Percentiles rank a stretch among this genome's conserved stretches.
Conservation (phyloP, 2,329 filamentous ascomycete genomes). For the Scedosporium apiospermum region DNA sequence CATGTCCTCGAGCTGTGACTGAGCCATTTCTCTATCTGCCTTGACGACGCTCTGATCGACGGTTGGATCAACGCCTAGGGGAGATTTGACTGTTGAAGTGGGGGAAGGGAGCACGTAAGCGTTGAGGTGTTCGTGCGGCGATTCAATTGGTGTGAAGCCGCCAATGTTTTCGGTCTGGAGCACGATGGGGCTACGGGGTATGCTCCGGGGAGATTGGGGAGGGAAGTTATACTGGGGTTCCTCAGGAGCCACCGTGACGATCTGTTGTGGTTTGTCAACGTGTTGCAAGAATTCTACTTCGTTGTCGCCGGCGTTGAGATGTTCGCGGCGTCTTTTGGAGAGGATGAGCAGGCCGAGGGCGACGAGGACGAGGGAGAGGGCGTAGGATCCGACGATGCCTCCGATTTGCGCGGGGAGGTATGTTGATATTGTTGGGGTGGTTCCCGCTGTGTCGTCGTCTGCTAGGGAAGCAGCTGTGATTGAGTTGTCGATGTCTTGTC, state of each 20-base stretch:
- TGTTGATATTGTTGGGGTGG: slow-evolving; percentile 31
- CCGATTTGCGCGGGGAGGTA: slow-evolving; percentile 75
- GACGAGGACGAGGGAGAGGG: slow-evolving; percentile 65
- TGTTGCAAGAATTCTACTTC: slow-evolving; percentile 32
- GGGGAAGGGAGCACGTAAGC: slow-evolving; percentile 23
- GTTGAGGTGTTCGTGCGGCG: slow-evolving; percentile 4
- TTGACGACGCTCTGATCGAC: slow-evolving; percentile 72
- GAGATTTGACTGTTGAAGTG: slow-evolving; percentile 33
- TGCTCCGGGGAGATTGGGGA: slow-evolving; percentile 11
- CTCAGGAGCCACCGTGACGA: neutral
- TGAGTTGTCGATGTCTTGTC: slow-evolving; percentile 18
- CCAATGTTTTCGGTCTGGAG: neutral
- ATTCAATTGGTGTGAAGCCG: slow-evolving; percentile 9
- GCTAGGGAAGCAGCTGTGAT: slow-evolving; percentile 17
- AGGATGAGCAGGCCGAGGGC: slow-evolving; percentile 56
- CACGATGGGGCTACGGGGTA: slow-evolving; percentile 12
- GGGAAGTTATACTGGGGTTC: slow-evolving; percentile 6
- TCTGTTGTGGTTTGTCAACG: slow-evolving; percentile 3
- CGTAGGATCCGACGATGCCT: slow-evolving; percentile 76
- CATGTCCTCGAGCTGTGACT: slow-evolving; percentile 78
- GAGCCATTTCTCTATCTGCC: slow-evolving; percentile 63
- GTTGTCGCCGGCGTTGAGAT: slow-evolving; percentile 42
- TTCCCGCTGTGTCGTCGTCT: slow-evolving; percentile 9
- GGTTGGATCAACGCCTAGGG: slow-evolving; percentile 54
- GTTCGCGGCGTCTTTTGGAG: slow-evolving; percentile 43